These are phyloP conservation scores for Pseudophaeomoniella oleicola DNA, from an alignment of 2,329 filamentous ascomycete species.

Conservation along the genomic window DNA sequence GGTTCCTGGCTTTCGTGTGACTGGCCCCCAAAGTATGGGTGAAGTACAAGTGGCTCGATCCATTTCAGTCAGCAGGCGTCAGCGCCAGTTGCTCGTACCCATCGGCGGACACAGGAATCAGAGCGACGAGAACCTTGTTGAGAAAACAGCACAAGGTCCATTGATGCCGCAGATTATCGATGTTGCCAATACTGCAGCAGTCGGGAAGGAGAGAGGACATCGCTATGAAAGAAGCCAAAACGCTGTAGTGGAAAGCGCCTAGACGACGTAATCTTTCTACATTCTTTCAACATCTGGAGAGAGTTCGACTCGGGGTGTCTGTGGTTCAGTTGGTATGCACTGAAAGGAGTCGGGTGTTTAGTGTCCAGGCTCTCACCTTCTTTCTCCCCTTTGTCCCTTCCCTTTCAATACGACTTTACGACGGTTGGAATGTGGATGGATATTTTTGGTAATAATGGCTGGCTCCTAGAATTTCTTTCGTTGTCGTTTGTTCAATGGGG, in stretches of 20 bases:
- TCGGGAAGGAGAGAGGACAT: conserved; percentile 16
- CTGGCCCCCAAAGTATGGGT: conserved; percentile 9
- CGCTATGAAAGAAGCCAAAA: conserved; percentile 12
- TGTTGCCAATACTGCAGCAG: conserved; percentile 14
- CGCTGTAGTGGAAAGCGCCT: conserved; percentile 9
- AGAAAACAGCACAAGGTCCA: conserved; percentile 9
- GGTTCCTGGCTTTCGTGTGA: conserved; percentile 4
- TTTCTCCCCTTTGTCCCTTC: too few species aligned
- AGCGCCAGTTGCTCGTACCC: conserved; percentile 22
- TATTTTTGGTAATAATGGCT: too few species aligned
- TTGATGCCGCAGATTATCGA: conserved; percentile 13
- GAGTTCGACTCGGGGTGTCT: too few species aligned
- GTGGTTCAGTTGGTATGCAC: too few species aligned
- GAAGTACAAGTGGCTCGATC: conserved; percentile 25
- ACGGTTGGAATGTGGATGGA: too few species aligned
- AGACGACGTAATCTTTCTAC: too few species aligned
- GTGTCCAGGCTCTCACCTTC: too few species aligned
- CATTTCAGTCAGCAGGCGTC: conserved; percentile 20
- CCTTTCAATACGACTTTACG: too few species aligned
- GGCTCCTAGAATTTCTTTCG: too few species aligned
- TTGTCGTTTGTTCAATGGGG: too few species aligned
- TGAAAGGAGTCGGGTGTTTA: too few species aligned
- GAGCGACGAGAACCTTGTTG: conserved; percentile 10
- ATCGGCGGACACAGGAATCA: conserved; percentile 9
- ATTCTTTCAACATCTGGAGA: too few species aligned